Base-by-base conservation (phyloP, 78 protist species). In the Dictyostelium brefeldianum region DNA sequence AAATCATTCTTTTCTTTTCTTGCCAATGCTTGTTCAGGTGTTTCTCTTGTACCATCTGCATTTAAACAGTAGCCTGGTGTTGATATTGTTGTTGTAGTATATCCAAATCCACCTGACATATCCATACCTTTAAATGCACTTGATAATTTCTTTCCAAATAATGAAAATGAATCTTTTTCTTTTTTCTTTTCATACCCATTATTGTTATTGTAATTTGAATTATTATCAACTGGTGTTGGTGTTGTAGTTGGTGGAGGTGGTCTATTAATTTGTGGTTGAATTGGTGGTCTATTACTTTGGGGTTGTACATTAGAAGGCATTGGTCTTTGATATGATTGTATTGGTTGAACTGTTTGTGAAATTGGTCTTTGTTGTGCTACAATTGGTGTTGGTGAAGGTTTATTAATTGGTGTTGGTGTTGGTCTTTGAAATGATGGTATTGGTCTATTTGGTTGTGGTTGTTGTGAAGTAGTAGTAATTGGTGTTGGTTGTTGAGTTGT, bases 351-450 rank as follows among this genome's bases (percentile, higher is more conserved):
- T 3, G 43, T 36, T 36, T 36, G 43, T 36, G 43, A 36, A 36
- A 36, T 36, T 36, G 43, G 43, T 36, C 43, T 36, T 36, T 62
- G 70, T 25, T 62, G 70, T 11, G 31, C 6, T 25, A 62, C 18
- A 22, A 15, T 62, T n/a, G 70, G 70, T 25, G 70, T 62, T n/a
- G 70, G 70, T 25, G 70, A 62, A 25, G 70, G 70, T 62, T 62
- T 62, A 62, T 62, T 25, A 62, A 62, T 25, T 25, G 70, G 27
- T 36, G 43, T 36, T n/a, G 70, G 36, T 5, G 70, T 62, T 62
- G 70, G 70, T 25, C 70, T 29, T 62, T 5, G 41, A 17, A 62
- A 62, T 4, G 70, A 62, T 25, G 70, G 70, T 10, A 36, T 62
- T 25, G 70, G 36, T 25, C 12, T 59, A 4, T 22, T 3, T 59